Percentiles rank a stretch among this genome's conserved stretches.
These are phyloP conservation scores for Ustanciosporium gigantosporum DNA, from an alignment of 1,284 basidiomycete genomes.

Conservation along the genomic window DNA sequence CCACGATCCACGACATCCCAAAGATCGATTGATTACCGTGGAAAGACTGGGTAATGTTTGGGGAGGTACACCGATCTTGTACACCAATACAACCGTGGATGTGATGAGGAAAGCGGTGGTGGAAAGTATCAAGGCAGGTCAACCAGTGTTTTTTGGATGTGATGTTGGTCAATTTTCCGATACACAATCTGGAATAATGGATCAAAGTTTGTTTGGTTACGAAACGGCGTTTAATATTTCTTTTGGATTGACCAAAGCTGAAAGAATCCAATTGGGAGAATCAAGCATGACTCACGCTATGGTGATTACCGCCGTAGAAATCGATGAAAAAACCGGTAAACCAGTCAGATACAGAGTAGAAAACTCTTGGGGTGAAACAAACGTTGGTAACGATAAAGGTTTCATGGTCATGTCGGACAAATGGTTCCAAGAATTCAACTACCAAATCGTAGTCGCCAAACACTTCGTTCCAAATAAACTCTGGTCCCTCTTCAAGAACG, in stretches of 20 bases:
- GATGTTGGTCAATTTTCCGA: constrained; percentile 79
- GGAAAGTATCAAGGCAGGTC: constrained; percentile 78
- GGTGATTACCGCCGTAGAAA: constrained; percentile 51
- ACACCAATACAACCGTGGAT: constrained; percentile 84
- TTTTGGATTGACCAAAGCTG: constrained; percentile 74
- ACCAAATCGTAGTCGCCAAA: constrained; percentile 47
- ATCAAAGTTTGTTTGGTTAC: constrained; percentile 74
- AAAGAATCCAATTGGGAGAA: constrained; percentile 79
- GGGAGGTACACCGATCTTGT: constrained; percentile 76
- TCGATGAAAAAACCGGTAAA: constrained; percentile 66
- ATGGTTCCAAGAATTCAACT: constrained; percentile 81
- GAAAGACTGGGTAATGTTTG: constrained; percentile 89
- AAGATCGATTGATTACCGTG: constrained; percentile 84
- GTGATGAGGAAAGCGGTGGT: constrained; percentile 74
- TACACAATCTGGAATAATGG: constrained; percentile 71
- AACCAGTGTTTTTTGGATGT: constrained; percentile 92
- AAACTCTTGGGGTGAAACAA: constrained; percentile 84
- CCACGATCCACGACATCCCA: constrained; percentile 87
- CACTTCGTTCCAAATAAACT: constrained; percentile 37
- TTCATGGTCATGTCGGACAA: constrained; percentile 76
- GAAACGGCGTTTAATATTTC: constrained; percentile 68
- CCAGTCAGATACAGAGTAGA: constrained; percentile 89
- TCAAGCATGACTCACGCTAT: constrained; percentile 86
- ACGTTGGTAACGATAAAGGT: constrained; percentile 74
- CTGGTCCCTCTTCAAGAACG: constrained; percentile 37